Evolutionary conservation across 1,284 basidiomycete species (phyloP).

Genomic region (Irpex sp.): DNA sequence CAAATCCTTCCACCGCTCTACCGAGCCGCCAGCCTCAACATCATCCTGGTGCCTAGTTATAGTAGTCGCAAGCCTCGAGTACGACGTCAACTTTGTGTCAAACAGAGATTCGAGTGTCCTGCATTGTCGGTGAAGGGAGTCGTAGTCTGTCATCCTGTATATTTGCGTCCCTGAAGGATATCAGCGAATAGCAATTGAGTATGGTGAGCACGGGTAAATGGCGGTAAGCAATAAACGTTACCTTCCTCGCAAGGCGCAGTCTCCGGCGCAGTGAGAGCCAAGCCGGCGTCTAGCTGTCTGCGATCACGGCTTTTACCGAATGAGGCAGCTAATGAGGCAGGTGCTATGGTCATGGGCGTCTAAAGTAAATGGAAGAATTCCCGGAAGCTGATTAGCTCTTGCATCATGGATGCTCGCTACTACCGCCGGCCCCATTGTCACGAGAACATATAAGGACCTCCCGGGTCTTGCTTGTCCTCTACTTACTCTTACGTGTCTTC

Average conservation of each 20-base stretch:
- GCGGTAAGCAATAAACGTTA: background rate
- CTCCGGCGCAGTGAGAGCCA: too few relatives aligned
- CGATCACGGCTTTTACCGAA: background rate
- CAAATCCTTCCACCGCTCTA: conserved; percentile 71
- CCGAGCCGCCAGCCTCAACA: conserved; percentile 64
- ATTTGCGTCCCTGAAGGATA: background rate
- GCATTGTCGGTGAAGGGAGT: conserved; percentile 79
- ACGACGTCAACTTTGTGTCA: conserved; percentile 85
- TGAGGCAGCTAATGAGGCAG: background rate
- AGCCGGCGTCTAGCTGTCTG: background rate
- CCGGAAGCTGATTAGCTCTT: background rate
- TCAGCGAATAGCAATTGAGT: background rate
- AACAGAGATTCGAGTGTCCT: conserved; percentile 88
- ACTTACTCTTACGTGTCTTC: background rate
- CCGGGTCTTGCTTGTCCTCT: background rate
- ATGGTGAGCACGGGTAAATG: background rate
- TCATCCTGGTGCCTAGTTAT: conserved; percentile 61
- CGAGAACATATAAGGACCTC: background rate
- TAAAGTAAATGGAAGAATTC: background rate
- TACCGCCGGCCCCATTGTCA: background rate
- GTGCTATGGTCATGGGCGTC: background rate
- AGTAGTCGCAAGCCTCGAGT: conserved; percentile 78
- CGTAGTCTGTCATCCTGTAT: conserved; percentile 61
- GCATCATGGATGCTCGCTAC: background rate
- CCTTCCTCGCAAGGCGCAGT: too few relatives aligned